Percentiles rank a stretch among this genome's conserved stretches.
phyloP scores from a whole-genome alignment of 345 rosid genomes.

The Melaleuca alternifolia region DNA sequence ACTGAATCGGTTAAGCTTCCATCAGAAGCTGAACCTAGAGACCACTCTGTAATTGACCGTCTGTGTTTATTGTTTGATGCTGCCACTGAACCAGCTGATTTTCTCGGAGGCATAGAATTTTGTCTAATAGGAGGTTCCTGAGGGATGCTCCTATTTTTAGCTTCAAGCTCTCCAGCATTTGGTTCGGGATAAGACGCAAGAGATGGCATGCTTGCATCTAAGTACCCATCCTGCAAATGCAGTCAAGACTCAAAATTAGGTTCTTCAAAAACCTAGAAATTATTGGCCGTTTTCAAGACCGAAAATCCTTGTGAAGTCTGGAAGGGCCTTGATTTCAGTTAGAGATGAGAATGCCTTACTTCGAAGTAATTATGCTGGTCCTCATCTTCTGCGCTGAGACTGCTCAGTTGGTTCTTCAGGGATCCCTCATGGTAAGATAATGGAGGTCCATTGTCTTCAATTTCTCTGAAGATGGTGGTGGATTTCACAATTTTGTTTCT shows the following conservation, averaged over 20 bases:
- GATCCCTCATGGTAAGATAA: conserved; percentile 28
- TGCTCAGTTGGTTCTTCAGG: conserved; percentile 41
- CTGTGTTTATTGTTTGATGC: conserved; percentile 25
- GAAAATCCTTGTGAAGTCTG: neutral
- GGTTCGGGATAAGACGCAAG: neutral
- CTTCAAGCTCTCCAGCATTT: neutral
- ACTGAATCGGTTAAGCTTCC: conserved; percentile 58
- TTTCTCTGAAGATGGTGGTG: conserved; percentile 19
- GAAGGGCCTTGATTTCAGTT: neutral
- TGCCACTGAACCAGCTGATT: conserved; percentile 6
- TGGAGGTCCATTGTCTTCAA: conserved; percentile 37
- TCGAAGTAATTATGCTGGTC: conserved; percentile 25
- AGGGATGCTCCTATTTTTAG: neutral
- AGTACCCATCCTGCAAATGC: conserved; percentile 32
- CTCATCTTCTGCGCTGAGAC: conserved; percentile 26
- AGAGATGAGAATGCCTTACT: conserved; percentile 19
- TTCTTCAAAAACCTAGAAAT: neutral
- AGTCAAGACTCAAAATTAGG: neutral
- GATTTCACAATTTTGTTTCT: neutral
- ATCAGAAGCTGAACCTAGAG: conserved; percentile 75
- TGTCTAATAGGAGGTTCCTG: neutral
- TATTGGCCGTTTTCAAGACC: neutral
- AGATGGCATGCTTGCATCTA: neutral
- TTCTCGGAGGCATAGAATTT: conserved; percentile 36
- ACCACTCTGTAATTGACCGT: conserved; percentile 92